phyloP scores from a whole-genome alignment of 192 early-diverging fungal genomes.

The Podila verticillata region DNA sequence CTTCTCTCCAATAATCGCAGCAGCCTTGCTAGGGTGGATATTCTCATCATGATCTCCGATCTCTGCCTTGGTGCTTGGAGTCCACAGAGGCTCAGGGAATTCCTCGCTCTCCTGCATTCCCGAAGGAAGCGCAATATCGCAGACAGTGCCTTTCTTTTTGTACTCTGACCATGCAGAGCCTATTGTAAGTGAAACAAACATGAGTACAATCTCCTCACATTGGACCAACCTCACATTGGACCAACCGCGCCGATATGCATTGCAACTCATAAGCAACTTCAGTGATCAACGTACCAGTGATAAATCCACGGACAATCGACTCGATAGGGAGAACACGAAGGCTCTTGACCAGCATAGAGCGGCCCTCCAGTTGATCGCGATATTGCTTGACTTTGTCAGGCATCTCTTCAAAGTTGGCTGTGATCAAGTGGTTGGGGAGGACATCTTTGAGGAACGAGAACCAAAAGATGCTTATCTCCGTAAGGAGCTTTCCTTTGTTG shows the following conservation, averaged over 20 bases:
- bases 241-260: neutral
- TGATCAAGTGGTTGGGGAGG: conserved; percentile 98
- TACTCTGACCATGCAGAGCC: conserved; percentile 98
- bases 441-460: conserved; percentile 89
- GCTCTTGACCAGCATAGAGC: conserved; percentile 92
- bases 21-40: conserved; percentile 93
- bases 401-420: conserved; percentile 93
- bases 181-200: conserved; percentile 3
- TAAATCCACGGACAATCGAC: conserved; percentile 98
- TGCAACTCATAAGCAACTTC: neutral
- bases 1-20: conserved; percentile 85
- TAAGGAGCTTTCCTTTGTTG: conserved; percentile 97
- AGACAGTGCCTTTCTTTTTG: conserved; percentile 90
- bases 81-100: conserved; percentile 87
- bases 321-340: conserved; percentile 94
- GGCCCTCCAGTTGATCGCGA: conserved; percentile 85
- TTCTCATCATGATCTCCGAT: conserved; percentile 98
- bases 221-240: neutral
- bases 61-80: conserved; percentile 99
- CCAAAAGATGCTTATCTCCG: conserved; percentile 96
- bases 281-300: conserved; percentile 70
- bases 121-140: conserved; percentile 85
- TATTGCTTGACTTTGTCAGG: conserved; percentile 89
- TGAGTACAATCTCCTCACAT: neutral
- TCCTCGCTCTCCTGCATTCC: conserved; percentile 88